Percentiles rank a stretch among this genome's conserved stretches.
Evolutionary conservation across 805 yeast genomes (phyloP).

Genomic region (Ogataea saltuana): DNA sequence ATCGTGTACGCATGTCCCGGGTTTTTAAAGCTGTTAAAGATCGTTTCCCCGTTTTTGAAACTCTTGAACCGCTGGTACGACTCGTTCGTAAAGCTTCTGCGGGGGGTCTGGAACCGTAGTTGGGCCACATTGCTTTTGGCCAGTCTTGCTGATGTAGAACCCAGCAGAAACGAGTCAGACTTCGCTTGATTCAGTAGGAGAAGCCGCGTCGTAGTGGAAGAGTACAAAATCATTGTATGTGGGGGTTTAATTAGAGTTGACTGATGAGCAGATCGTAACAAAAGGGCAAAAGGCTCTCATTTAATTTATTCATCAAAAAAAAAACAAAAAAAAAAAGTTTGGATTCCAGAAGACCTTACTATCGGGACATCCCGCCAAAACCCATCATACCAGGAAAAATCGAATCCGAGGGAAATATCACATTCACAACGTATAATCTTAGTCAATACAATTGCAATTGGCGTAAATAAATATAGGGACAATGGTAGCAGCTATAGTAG

Average conservation of each 20-base stretch:
- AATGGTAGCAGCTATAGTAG: constrained; percentile 7
- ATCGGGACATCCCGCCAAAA: no score
- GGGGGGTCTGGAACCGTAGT: constrained; percentile 3
- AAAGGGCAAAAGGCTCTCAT: no score
- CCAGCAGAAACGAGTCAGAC: background rate
- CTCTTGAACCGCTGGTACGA: constrained; percentile 28
- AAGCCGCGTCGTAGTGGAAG: background rate
- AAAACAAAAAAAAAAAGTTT: background rate
- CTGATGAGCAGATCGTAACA: background rate
- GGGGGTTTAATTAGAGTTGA: no score
- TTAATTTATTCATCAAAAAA: no score
- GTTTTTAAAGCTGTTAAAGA: constrained; percentile 28
- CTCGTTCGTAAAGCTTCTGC: constrained; percentile 25
- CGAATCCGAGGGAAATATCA: no score
- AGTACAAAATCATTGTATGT: no score
- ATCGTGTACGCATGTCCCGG: constrained; percentile 47
- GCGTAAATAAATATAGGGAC: constrained; percentile 6
- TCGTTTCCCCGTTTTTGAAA: constrained; percentile 32
- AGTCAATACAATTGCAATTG: background rate
- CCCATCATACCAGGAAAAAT: no score
- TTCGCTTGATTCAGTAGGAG: constrained; percentile 1
- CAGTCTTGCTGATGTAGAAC: background rate
- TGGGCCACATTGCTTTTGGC: background rate
- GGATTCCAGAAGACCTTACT: no score
- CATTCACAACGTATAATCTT: background rate